phyloP scores from a whole-genome alignment of 225 moss, liverwort and hornwort species.

The Bryum argenteum region DNA sequence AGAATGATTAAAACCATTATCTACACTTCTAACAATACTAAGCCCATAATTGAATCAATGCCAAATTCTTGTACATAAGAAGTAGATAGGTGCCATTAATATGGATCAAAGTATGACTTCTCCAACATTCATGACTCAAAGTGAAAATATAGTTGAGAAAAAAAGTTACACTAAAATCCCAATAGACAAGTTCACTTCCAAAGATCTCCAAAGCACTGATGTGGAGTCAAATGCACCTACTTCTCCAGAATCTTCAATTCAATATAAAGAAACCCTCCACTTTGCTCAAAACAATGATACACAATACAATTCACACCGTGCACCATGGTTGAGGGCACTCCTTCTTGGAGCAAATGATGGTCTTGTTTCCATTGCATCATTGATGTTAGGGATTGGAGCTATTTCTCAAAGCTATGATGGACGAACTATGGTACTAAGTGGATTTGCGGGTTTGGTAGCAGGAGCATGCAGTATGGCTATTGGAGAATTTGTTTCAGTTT shows the following conservation, averaged over 20 bases:
- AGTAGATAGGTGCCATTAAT: neutral
- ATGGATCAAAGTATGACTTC: constrained; percentile 9
- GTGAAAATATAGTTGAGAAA: neutral
- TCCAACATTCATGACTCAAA: constrained; percentile 3
- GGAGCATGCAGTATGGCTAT: constrained; percentile 55
- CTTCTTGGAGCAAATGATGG: constrained; percentile 51
- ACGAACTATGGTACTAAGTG: constrained; percentile 41
- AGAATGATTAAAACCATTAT: too few species aligned
- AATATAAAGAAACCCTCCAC: neutral
- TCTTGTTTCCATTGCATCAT: constrained; percentile 46
- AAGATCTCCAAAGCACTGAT: neutral
- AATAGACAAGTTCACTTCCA: constrained; percentile 6
- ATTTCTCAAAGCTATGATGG: constrained; percentile 24
- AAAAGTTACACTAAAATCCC: neutral
- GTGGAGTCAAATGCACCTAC: neutral
- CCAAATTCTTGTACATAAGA: neutral
- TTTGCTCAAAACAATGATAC: neutral
- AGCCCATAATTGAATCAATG: neutral
- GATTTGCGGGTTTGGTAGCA: constrained; percentile 47
- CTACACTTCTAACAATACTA: neutral
- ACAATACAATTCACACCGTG: constrained; percentile 28
- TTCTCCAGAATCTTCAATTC: neutral
- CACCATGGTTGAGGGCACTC: constrained; percentile 45
- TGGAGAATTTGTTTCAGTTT: constrained; percentile 50
- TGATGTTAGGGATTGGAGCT: constrained; percentile 49